A percentile compares a stretch with the other conserved stretches of the same genome.
These are phyloP conservation scores for Eryngium alpinum DNA, from an alignment of 140 eudicot genomes.

Conservation along the genomic window DNA sequence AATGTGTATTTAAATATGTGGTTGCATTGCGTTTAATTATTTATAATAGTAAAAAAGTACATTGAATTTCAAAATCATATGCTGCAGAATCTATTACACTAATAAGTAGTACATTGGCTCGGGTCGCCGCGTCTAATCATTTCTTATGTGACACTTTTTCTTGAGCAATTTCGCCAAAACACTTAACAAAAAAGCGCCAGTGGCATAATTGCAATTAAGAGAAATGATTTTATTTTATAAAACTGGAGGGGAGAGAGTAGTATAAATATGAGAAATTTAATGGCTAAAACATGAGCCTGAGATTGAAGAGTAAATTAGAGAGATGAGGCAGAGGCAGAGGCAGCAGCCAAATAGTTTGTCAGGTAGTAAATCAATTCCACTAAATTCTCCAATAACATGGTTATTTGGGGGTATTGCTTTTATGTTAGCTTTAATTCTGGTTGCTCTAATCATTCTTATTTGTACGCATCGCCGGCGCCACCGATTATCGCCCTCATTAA, in stretches of 20 bases:
- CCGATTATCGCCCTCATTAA: neutral
- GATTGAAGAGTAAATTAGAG: neutral
- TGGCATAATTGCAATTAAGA: neutral
- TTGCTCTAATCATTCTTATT: neutral
- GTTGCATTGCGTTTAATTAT: no score
- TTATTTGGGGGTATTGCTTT: slow-evolving; percentile 4
- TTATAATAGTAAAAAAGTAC: no score
- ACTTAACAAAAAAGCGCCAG: neutral
- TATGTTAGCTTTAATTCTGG: slow-evolving; percentile 3
- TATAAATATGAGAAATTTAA: neutral
- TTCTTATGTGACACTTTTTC: neutral
- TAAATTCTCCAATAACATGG: slow-evolving; percentile 5
- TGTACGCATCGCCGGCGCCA: neutral
- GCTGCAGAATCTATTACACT: no score
- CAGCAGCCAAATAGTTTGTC: neutral
- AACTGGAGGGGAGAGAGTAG: neutral
- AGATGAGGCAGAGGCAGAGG: neutral
- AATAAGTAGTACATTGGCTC: no score
- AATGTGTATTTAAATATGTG: no score
- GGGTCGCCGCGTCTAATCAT: no score
- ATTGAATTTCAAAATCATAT: no score
- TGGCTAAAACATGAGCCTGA: no score
- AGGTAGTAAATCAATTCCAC: neutral
- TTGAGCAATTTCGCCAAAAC: neutral
- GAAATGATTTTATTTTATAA: neutral